These are phyloP conservation scores for Cyclostephanos tholiformis DNA, from an alignment of 108 stramenopile genomes.

Conservation along the genomic window DNA sequence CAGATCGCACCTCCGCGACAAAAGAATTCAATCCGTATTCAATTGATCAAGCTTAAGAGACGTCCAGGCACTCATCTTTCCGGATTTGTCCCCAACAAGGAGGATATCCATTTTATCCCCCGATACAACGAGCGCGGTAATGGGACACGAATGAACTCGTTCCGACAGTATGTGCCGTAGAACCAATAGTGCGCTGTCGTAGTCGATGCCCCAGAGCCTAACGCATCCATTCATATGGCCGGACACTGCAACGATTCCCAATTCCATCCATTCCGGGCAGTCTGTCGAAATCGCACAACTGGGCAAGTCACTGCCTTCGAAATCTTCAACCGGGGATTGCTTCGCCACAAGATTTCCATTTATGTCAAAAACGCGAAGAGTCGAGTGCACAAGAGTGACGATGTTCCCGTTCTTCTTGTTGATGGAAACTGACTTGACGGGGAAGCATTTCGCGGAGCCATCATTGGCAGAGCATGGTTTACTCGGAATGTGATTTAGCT, in stretches of 20 bases:
- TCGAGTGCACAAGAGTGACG: constrained; percentile 77
- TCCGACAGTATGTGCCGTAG: constrained; percentile 69
- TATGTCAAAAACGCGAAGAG: constrained; percentile 85
- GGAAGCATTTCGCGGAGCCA: constrained; percentile 26
- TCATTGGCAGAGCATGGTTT: constrained; percentile 8
- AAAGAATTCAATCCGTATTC: constrained; percentile 48
- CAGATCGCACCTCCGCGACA: neutral
- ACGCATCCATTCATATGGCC: constrained; percentile 94
- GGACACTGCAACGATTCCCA: constrained; percentile 90
- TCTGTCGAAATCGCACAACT: constrained; percentile 86
- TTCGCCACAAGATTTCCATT: constrained; percentile 90
- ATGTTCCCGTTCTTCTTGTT: constrained; percentile 91
- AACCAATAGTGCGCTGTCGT: constrained; percentile 51
- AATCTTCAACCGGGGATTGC: constrained; percentile 61
- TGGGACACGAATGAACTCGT: constrained; percentile 72
- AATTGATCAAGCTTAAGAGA: constrained; percentile 82
- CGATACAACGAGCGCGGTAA: constrained; percentile 72
- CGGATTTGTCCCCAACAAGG: constrained; percentile 86
- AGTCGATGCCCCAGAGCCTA: constrained; percentile 86
- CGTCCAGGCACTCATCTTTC: constrained; percentile 79
- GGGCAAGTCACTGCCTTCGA: constrained; percentile 54
- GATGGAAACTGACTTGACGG: constrained; percentile 81
- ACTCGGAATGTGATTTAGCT: constrained; percentile 51
- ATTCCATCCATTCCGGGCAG: constrained; percentile 93
- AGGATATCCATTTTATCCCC: constrained; percentile 80